Percentiles rank a stretch among this genome's conserved stretches.
These are phyloP conservation scores for Stylonectria norvegica DNA, from an alignment of 2,329 filamentous ascomycete genomes.

Conservation along the genomic window DNA sequence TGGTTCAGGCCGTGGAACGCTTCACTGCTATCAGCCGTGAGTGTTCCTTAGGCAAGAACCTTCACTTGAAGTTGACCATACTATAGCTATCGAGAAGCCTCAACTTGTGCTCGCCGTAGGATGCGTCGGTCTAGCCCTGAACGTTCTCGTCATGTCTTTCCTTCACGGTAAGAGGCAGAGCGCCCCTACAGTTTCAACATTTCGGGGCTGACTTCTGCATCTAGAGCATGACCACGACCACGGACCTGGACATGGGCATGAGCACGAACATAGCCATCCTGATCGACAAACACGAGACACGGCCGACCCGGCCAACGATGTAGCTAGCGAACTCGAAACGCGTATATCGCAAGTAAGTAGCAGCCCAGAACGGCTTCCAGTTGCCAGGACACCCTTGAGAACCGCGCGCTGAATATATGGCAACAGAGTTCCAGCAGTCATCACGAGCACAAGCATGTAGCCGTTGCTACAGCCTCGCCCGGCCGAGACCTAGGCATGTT, in stretches of 20 bases:
- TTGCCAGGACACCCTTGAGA: slow-evolving; percentile 1
- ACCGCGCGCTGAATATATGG: slow-evolving; percentile 12
- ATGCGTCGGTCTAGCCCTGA: slow-evolving; percentile 62
- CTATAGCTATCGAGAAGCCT: slow-evolving; percentile 59
- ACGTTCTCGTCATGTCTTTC: slow-evolving; percentile 63
- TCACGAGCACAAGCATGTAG: slow-evolving; percentile 48
- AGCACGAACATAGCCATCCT: slow-evolving; percentile 10
- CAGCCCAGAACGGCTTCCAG: neutral
- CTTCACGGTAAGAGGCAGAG: slow-evolving; percentile 54
- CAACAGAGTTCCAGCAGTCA: slow-evolving; percentile 32
- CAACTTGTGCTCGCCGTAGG: slow-evolving; percentile 67
- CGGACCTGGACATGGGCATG: slow-evolving; percentile 21
- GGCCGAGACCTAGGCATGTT: slow-evolving; percentile 66
- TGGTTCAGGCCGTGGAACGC: slow-evolving; percentile 69
- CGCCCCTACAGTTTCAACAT: neutral
- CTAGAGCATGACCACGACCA: slow-evolving; percentile 36
- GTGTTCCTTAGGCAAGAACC: slow-evolving; percentile 13
- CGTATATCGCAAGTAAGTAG: slow-evolving; percentile 16
- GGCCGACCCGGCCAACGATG: slow-evolving; percentile 7
- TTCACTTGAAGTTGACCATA: slow-evolving; percentile 11
- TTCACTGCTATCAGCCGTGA: slow-evolving; percentile 57
- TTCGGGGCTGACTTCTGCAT: slow-evolving; percentile 4
- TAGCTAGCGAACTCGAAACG: slow-evolving; percentile 11
- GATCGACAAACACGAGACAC: slow-evolving; percentile 7
- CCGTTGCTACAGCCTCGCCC: slow-evolving; percentile 25